Base-by-base conservation (phyloP, 805 yeast genomes). In the Ogataea nitratoaversa region DNA sequence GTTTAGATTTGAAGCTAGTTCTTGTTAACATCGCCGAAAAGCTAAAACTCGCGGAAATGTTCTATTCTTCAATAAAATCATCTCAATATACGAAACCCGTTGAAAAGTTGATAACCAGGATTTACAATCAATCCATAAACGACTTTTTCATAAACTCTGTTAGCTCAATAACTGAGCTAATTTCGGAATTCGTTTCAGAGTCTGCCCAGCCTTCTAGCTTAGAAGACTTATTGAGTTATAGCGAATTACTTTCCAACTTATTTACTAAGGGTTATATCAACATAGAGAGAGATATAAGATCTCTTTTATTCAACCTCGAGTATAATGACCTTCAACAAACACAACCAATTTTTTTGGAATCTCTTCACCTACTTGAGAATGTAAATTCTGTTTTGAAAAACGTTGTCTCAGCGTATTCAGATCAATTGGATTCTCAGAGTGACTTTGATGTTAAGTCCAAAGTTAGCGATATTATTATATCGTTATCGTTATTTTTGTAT, bases 401-500 rank as follows among this genome's bases (percentile, higher is more conserved):
- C 4, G 5, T 54, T 19, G 32, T 52, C 3, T 17, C 30, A 2
- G 28, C 36, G 2, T 47, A 44, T 23, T 38, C 46, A 1, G 48
- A 43, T 14, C 43, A 39, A 8, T 35, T 50, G 35, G 57, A 52
- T 19, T 43, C 47, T 14, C 13, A 12, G 9, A 19, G 22, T n/a
- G 44, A 48, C 2, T 20, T 40, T 8, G 47, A 46, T 3, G 18
- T 48, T 11, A 51, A 45, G 29, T 30, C 13, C 12, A 32, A 39
- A 11, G 50, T 48, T 16, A 35, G 43, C 23, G 49, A 50, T 8
- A 41, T 49, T n/a, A 31, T 55, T 7, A 17, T 47, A 17, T 48
- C 48, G 1, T 35, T 59, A 4, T 49, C 62, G 11, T 32, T 47
- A 4, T 52, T 59, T 32, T 29, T 59, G 8, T 59, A 59, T 39